Evolutionary conservation across 2,329 filamentous ascomycete species (phyloP).

Genomic region (Hansfordia pulvinata): DNA sequence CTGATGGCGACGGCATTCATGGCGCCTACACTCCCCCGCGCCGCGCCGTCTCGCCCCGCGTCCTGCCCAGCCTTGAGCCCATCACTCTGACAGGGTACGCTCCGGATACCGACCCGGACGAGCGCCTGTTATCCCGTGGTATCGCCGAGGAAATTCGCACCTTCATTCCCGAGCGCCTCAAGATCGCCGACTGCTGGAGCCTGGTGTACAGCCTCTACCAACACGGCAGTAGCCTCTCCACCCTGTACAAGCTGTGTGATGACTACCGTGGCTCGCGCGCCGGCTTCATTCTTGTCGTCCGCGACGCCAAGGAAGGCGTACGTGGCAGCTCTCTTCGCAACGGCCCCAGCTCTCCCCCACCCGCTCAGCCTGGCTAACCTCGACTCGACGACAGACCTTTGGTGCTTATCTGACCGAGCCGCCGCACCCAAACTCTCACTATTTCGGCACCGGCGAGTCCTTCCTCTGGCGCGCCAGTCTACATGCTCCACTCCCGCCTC

Average conservation of each 20-base stretch:
- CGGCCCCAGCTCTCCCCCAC: no score
- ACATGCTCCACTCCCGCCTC: conserved; percentile 54
- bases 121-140: conserved; percentile 53
- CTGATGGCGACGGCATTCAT: conserved; percentile 35
- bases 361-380: conserved; percentile 2
- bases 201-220: conserved; percentile 83
- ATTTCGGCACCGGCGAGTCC: conserved; percentile 93
- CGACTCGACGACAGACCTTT: conserved; percentile 46
- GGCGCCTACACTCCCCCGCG: conserved; percentile 46
- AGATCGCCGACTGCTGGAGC: conserved; percentile 77
- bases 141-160: conserved; percentile 89
- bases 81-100: conserved; percentile 56
- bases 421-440: conserved; percentile 67
- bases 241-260: conserved; percentile 70
- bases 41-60: conserved; percentile 64
- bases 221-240: conserved; percentile 76
- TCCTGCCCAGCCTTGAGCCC: conserved; percentile 78
- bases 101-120: conserved; percentile 40
- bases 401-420: conserved; percentile 89
- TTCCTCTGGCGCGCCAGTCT: conserved; percentile 75
- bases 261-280: conserved; percentile 55
- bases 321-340: conserved; percentile 17
- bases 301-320: conserved; percentile 63
- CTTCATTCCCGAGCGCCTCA: conserved; percentile 73
- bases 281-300: conserved; percentile 81